Percentiles rank a stretch among this genome's conserved stretches.
Evolutionary conservation across 768 basidiomycete genomes (phyloP).

Genomic region (Rubroboletus pulcherrimus): DNA sequence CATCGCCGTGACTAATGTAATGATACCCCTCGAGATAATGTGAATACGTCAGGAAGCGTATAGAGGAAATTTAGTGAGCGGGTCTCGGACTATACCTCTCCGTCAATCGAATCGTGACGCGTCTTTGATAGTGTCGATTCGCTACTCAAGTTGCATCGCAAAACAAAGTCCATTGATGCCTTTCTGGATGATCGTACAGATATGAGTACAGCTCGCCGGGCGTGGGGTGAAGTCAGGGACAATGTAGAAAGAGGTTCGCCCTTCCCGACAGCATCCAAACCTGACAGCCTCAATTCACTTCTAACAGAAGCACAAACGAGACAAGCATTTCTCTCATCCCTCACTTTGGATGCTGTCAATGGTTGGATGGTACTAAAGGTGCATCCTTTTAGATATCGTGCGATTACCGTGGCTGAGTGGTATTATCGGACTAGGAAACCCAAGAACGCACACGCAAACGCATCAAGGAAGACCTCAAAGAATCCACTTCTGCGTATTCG

Average conservation of each 20-base stretch:
- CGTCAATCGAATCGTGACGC: not conserved
- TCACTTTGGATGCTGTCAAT: conserved; percentile 69
- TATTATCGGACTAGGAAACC: conserved; percentile 54
- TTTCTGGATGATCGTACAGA: conserved; percentile 71
- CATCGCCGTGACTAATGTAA: conserved; percentile 10
- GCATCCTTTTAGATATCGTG: conserved; percentile 2
- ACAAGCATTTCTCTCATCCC: conserved; percentile 70
- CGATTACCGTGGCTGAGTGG: not conserved
- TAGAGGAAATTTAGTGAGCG: conserved; percentile 82
- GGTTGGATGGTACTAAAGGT: conserved; percentile 69
- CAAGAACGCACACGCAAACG: conserved; percentile 90
- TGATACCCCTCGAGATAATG: conserved; percentile 20
- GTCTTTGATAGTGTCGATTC: conserved; percentile 58
- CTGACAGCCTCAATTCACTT: conserved; percentile 2
- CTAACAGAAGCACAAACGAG: conserved; percentile 73
- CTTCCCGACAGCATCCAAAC: not conserved
- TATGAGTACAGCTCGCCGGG: conserved; percentile 58
- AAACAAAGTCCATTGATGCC: conserved; percentile 64
- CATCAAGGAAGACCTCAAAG: conserved; percentile 87
- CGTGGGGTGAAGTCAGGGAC: conserved; percentile 83
- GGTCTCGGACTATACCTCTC: not conserved
- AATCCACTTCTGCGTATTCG: conserved; percentile 67
- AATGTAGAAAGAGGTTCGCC: conserved; percentile 74
- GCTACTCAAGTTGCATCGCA: conserved; percentile 67
- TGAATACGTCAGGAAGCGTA: conserved; percentile 53